phyloP scores from a whole-genome alignment of 345 rosid genomes.

The Pseudoturritis turrita region DNA sequence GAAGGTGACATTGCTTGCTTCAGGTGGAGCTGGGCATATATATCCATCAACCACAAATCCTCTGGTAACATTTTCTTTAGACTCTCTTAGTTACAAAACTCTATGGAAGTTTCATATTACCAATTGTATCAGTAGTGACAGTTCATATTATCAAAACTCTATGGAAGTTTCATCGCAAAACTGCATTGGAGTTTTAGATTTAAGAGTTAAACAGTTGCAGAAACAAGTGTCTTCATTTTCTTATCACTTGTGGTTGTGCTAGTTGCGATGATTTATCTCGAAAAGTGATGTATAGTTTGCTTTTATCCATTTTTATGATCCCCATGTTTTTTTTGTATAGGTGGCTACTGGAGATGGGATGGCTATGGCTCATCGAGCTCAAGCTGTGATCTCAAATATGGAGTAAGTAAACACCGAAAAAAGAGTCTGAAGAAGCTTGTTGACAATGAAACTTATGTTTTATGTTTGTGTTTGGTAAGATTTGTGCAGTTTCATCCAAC shows the following conservation, averaged over 20 bases:
- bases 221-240: too few species aligned
- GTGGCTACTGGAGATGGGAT: constrained; percentile 98
- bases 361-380: constrained; percentile 96
- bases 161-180: too few species aligned
- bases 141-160: too few species aligned
- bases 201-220: too few species aligned
- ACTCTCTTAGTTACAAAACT: constrained; percentile 13
- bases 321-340: constrained; percentile 33
- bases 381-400: constrained; percentile 96
- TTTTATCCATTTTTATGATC: background rate
- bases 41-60: constrained; percentile 96
- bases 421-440: background rate
- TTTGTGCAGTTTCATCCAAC: constrained; percentile 99
- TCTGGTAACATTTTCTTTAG: constrained; percentile 41
- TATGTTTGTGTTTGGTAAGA: constrained; percentile 36
- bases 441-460: background rate
- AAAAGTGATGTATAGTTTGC: background rate
- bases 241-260: background rate
- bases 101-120: background rate
- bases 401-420: constrained; percentile 52
- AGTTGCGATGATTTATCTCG: background rate
- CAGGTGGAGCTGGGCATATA: constrained; percentile 98
- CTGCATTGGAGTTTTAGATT: too few species aligned
- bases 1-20: constrained; percentile 90
- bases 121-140: background rate